Conservation (phyloP, 2,329 filamentous ascomycete genomes). For the Microsporum canis region DNA sequence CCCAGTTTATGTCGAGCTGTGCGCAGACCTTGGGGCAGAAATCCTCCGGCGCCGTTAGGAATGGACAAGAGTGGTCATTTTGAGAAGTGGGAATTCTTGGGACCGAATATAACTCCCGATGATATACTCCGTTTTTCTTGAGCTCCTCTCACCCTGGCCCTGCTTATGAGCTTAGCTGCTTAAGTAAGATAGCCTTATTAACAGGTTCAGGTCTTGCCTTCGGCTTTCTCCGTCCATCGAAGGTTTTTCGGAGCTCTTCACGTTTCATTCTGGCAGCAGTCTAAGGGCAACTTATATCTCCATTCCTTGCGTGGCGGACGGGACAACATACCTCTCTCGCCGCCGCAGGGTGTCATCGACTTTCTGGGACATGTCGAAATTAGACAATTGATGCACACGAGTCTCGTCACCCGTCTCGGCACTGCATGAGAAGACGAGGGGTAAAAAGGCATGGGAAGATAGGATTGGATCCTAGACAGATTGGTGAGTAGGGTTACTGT, state of each 20-base stretch:
- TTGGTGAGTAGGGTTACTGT: background rate
- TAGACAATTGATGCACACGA: background rate
- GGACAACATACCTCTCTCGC: background rate
- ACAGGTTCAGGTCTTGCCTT: background rate
- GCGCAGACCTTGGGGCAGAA: background rate
- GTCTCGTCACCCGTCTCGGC: background rate
- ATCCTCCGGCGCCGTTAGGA: background rate
- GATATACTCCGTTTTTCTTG: background rate
- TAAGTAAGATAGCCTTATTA: background rate
- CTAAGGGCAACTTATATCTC: background rate
- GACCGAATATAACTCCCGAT: background rate
- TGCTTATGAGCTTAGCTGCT: conserved; percentile 1
- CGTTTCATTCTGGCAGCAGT: background rate
- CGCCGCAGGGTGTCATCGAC: background rate
- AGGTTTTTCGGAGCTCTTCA: background rate
- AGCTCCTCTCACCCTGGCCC: background rate
- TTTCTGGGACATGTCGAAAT: background rate
- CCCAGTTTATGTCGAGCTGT: too few species aligned
- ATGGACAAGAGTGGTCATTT: background rate
- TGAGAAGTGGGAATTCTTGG: background rate
- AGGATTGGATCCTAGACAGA: background rate
- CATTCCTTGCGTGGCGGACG: background rate
- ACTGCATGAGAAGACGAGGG: background rate
- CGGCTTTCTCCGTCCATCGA: background rate
- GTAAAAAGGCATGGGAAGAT: background rate